Percentiles rank a stretch among this genome's conserved stretches.
phyloP scores from a whole-genome alignment of 1,284 basidiomycete species.

The Termitomyces sp. region DNA sequence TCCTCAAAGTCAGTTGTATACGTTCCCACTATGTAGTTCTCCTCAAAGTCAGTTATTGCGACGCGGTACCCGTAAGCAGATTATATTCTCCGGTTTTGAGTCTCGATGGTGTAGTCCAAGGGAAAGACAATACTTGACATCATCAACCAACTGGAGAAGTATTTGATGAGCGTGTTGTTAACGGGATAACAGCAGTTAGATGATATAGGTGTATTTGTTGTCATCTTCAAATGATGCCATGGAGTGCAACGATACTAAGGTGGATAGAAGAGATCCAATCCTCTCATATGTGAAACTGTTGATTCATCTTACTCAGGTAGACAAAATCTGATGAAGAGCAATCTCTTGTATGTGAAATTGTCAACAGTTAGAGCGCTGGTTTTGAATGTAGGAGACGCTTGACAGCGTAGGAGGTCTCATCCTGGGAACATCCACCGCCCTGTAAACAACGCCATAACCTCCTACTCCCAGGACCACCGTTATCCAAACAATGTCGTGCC shows the following conservation, averaged over 20 bases:
- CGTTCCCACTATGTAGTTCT: conserved; percentile 92
- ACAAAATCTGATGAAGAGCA: conserved; percentile 78
- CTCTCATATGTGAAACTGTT: too few relatives aligned
- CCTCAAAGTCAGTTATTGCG: conserved; percentile 90
- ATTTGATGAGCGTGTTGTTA: conserved; percentile 74
- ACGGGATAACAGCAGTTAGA: conserved; percentile 66
- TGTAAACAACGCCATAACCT: conserved; percentile 94
- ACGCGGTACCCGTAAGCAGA: conserved; percentile 81
- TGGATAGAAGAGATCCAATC: conserved; percentile 80
- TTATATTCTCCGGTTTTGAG: conserved; percentile 95
- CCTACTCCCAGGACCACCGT: conserved; percentile 90
- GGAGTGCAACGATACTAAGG: conserved; percentile 82
- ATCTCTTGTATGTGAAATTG: conserved; percentile 73
- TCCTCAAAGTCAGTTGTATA: too few relatives aligned
- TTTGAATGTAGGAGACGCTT: conserved; percentile 70
- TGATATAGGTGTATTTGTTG: conserved; percentile 55
- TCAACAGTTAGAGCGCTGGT: conserved; percentile 50
- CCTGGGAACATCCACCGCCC: conserved; percentile 60
- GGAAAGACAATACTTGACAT: conserved; percentile 83
- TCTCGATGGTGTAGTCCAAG: conserved; percentile 95
- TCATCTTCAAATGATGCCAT: conserved; percentile 84
- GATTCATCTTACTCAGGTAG: too few relatives aligned
- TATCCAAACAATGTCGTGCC: too few relatives aligned
- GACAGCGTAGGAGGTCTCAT: conserved; percentile 71
- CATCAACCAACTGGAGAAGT: conserved; percentile 87